These are phyloP conservation scores for Mollisia scopiformis DNA, from an alignment of 2,329 filamentous ascomycete species.

Conservation along the genomic window DNA sequence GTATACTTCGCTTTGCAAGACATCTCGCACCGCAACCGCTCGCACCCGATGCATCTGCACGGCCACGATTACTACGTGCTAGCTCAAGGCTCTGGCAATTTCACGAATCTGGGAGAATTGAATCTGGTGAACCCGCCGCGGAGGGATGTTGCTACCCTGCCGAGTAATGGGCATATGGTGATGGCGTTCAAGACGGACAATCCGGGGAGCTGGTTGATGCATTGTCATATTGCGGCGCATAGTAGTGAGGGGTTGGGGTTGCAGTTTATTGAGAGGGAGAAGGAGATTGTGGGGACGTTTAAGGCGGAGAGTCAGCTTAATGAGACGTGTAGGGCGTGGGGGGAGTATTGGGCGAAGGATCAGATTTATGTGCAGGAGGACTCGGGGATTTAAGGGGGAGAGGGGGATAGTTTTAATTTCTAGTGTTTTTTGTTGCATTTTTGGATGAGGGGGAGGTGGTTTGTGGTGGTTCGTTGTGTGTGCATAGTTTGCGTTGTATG, in stretches of 20 bases:
- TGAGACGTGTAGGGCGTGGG: not conserved
- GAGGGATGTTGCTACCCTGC: constrained; percentile 52
- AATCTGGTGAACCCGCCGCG: constrained; percentile 51
- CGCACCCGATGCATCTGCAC: constrained; percentile 70
- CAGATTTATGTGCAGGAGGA: not conserved
- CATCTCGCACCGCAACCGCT: constrained; percentile 44
- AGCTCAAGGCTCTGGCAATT: constrained; percentile 45
- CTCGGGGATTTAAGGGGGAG: not conserved
- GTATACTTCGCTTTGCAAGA: constrained; percentile 40
- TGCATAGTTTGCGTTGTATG: not conserved
- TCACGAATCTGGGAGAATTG: constrained; percentile 8
- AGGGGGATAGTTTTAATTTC: not conserved
- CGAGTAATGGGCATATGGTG: constrained; percentile 43
- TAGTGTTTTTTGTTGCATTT: not conserved
- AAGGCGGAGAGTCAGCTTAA: not conserved
- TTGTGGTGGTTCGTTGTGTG: too few species aligned
- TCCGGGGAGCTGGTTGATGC: constrained; percentile 53
- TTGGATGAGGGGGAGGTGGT: not conserved
- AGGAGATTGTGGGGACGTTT: not conserved
- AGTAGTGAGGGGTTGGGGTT: constrained; percentile 51
- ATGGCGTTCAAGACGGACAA: constrained; percentile 51
- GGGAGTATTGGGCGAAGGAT: not conserved
- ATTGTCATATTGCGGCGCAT: constrained; percentile 48
- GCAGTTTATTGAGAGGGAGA: constrained; percentile 46
- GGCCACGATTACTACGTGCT: constrained; percentile 72